Evolutionary conservation across 2,329 filamentous ascomycete species (phyloP).

Genomic region (Fusarium sp.): DNA sequence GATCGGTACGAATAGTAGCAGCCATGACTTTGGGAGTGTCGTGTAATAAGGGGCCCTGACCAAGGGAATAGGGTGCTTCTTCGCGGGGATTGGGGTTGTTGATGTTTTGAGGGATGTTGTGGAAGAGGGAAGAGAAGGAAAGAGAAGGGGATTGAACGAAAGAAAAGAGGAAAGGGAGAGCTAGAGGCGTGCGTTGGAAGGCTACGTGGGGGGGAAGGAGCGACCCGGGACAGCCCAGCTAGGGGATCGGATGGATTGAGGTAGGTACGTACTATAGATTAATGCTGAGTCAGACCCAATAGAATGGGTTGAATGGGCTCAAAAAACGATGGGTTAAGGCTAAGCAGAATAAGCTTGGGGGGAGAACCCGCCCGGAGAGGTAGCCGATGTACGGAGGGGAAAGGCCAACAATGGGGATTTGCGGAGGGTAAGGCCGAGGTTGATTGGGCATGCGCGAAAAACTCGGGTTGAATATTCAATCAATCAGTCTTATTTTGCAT

Average conservation of each 20-base stretch:
- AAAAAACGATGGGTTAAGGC: conserved; percentile 33
- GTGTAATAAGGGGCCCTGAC: conserved; percentile 85
- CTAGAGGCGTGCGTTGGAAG: conserved; percentile 45
- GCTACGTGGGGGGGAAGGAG: conserved; percentile 34
- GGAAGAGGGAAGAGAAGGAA: conserved; percentile 25
- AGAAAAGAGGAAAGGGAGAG: conserved; percentile 32
- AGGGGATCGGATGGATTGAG: conserved; percentile 11
- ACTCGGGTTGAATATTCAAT: conserved; percentile 25
- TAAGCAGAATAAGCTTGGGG: conserved; percentile 32
- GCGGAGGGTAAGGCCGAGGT: conserved; percentile 43
- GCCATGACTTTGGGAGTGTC: conserved; percentile 73
- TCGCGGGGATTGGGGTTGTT: conserved; percentile 66
- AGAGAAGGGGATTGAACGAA: conserved; percentile 20
- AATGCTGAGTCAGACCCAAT: conserved; percentile 43
- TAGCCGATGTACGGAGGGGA: conserved; percentile 38
- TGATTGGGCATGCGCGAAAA: conserved; percentile 35
- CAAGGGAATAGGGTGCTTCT: conserved; percentile 96
- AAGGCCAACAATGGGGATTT: conserved; percentile 20
- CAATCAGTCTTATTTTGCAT: conserved; percentile 33
- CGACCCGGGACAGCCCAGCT: conserved; percentile 20
- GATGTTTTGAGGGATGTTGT: conserved; percentile 38
- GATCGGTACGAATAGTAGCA: conserved; percentile 70
- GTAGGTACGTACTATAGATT: conserved; percentile 26
- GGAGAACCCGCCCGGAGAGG: conserved; percentile 18
- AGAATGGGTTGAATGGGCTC: conserved; percentile 28